Evolutionary conservation across 2,329 filamentous ascomycete genomes (phyloP), one percentile per base, ranked within the genome.

Genomic region (Pyrenochaeta sp.): DNA sequence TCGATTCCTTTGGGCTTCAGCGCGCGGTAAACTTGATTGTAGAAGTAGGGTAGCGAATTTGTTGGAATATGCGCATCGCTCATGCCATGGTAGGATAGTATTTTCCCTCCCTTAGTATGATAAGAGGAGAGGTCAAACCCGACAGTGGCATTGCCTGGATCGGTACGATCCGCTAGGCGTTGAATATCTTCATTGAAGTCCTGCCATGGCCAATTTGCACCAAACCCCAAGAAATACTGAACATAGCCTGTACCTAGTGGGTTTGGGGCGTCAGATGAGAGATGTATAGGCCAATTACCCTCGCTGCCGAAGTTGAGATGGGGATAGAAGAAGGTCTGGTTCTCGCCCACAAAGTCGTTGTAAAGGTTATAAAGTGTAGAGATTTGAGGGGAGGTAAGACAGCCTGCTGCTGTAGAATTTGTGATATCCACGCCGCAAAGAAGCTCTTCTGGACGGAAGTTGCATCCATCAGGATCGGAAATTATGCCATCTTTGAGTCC

Each of bases 121-220:
- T 82, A 85, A 0, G 74, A 66, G 0, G 76, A 75, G 3, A 85
- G 65, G 58, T 84, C 80, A 49, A 78, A 81, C 9, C 78, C 74
- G 1, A 82, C 82, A 3, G 79, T 80, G 6, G 81, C 79, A 46
- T 82, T 77, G 35, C 80, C 82, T 0, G 83, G 81, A 55, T 84
- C 64, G 14, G 74, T 37, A 3, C 49, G 27, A 42, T 79, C 75
- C 14, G 77, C 75, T 61, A 78, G 65, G 73, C 58, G 32, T 79
- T 67, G 30, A 6, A 77, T 77, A 2, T 61, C 60, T 58, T 77
- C 76, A 48, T 75, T 75, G 58, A 77, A 78, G 39, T 75, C 55
- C 37, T 71, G 64, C 52, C 69, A 77, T 31, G 69, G 58, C 76
- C 77, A 82, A 33, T 64, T 56, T 2, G 75, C 60, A 29, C 78